These are phyloP conservation scores for Huntiella moniliformis DNA, from an alignment of 2,329 filamentous ascomycete species.

Conservation along the genomic window DNA sequence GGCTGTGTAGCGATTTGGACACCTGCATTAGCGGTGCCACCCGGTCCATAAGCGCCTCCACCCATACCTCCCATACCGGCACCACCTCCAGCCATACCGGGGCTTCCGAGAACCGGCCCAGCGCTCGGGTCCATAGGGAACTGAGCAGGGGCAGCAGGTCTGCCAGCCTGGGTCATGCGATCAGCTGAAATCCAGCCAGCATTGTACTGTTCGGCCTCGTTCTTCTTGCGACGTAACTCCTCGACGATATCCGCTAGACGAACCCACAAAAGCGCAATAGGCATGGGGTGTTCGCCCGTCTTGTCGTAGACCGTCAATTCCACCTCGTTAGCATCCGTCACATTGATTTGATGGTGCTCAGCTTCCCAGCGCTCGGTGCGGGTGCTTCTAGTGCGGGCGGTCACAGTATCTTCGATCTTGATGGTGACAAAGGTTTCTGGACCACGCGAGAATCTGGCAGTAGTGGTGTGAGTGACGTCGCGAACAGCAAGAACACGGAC, in stretches of 20 bases:
- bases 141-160: constrained; percentile 27
- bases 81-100: constrained; percentile 10
- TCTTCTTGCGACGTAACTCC: constrained; percentile 91
- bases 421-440: constrained; percentile 92
- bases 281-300: constrained; percentile 71
- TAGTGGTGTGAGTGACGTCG: constrained; percentile 84
- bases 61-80: constrained; percentile 25
- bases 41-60: constrained; percentile 21
- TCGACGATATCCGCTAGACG: constrained; percentile 93
- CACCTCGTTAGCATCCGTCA: constrained; percentile 97
- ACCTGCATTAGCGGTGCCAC: constrained; percentile 17
- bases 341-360: constrained; percentile 78
- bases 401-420: constrained; percentile 88
- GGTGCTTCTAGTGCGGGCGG: constrained; percentile 70
- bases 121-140: constrained; percentile 36
- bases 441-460: constrained; percentile 65
- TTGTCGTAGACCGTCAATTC: constrained; percentile 97
- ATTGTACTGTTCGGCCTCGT: constrained; percentile 85
- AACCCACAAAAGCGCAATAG: constrained; percentile 91
- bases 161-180: constrained; percentile 52
- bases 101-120: constrained; percentile 17
- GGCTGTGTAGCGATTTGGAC: constrained; percentile 37
- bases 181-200: constrained; percentile 96
- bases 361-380: constrained; percentile 81
- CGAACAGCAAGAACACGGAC: constrained; percentile 77